Conservation (phyloP, 2,329 filamentous ascomycete genomes). For the Xylaria sp. region DNA sequence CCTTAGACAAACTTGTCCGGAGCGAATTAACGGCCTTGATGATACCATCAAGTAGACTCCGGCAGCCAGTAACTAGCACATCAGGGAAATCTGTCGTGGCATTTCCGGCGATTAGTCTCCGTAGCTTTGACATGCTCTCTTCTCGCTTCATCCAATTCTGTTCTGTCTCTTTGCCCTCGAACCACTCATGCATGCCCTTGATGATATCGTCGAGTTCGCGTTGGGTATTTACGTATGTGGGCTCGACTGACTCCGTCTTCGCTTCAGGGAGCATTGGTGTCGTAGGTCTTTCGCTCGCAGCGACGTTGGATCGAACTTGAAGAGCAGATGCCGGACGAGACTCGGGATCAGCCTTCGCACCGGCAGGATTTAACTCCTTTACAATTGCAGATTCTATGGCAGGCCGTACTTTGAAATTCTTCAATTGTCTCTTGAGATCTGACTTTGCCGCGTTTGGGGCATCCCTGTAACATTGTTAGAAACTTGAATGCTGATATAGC, state of each 20-base stretch:
- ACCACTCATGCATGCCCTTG: constrained; percentile 80
- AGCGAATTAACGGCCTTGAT: constrained; percentile 86
- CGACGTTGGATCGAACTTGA: constrained; percentile 54
- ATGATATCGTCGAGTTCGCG: constrained; percentile 91
- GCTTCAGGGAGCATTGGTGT: constrained; percentile 75
- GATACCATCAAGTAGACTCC: constrained; percentile 84
- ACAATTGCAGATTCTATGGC: constrained; percentile 87
- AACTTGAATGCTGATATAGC: neutral
- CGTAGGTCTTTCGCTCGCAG: constrained; percentile 62
- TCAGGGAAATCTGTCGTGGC: constrained; percentile 79
- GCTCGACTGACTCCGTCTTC: constrained; percentile 77
- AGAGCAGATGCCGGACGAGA: constrained; percentile 57
- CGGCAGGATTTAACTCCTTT: constrained; percentile 72
- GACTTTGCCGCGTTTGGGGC: constrained; percentile 86
- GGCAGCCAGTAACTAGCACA: constrained; percentile 76
- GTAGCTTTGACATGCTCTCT: constrained; percentile 79
- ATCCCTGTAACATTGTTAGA: constrained; percentile 60
- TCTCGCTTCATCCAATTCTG: constrained; percentile 92
- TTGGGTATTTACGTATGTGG: constrained; percentile 83
- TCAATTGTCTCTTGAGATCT: constrained; percentile 87
- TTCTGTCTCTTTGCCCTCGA: constrained; percentile 90
- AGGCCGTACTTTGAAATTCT: constrained; percentile 84
- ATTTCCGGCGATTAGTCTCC: constrained; percentile 85
- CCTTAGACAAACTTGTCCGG: constrained; percentile 88
- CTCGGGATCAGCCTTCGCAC: constrained; percentile 51